These are phyloP conservation scores for Silybum marianum DNA, from an alignment of 129 eudicot species.

Conservation along the genomic window DNA sequence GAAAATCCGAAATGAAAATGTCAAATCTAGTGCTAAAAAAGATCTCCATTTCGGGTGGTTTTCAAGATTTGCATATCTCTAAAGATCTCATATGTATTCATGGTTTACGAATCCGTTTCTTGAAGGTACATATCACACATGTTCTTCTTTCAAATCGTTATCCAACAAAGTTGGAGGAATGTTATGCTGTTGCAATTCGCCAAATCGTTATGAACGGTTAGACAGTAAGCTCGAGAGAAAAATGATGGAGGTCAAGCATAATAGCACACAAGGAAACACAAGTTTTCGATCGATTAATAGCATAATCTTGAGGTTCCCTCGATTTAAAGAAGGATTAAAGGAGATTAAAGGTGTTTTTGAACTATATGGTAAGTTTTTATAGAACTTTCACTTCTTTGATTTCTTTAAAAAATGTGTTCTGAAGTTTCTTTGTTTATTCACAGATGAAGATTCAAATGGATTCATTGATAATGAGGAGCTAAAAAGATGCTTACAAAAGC, in stretches of 20 bases:
- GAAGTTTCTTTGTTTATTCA: neutral
- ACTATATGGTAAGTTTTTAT: conserved; percentile 45
- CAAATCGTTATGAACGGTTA: conserved; percentile 52
- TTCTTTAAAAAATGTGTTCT: neutral
- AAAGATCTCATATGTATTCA: neutral
- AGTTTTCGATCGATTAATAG: conserved; percentile 61
- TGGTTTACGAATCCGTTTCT: conserved; percentile 21
- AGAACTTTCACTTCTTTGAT: neutral
- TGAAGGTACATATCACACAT: conserved; percentile 43
- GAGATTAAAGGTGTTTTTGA: conserved; percentile 60
- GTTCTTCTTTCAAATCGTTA: conserved; percentile 45
- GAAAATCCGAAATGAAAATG: neutral
- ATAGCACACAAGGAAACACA: conserved; percentile 31
- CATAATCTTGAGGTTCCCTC: conserved; percentile 72
- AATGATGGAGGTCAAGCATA: conserved; percentile 59
- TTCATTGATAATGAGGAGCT: conserved; percentile 65
- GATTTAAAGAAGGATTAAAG: conserved; percentile 57
- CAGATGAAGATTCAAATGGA: conserved; percentile 73
- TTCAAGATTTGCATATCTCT: conserved; percentile 9
- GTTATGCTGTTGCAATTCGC: conserved; percentile 45
- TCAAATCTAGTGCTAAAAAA: conserved; percentile 12
- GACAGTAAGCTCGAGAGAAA: conserved; percentile 62
- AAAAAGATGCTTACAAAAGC: conserved; percentile 59
- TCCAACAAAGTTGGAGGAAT: conserved; percentile 53
- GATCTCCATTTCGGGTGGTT: neutral